Evolutionary conservation across 768 basidiomycete genomes (phyloP), one percentile per base, ranked within the genome.

Genomic region (Podaxis sp.): DNA sequence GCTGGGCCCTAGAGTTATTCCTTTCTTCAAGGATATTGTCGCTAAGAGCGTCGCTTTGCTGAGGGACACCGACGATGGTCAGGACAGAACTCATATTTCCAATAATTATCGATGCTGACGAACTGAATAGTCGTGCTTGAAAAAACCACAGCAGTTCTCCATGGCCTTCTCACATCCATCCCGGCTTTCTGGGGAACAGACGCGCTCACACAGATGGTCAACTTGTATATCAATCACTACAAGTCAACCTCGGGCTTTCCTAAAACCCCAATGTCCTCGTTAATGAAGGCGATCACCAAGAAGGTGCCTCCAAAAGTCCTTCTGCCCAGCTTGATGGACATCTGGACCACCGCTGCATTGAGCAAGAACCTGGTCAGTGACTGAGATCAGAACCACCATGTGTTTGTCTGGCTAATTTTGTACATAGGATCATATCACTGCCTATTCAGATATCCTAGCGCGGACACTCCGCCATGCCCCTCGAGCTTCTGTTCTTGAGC

Each of bases 1-100:
- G 51, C 83, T 98, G 22, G 94, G 93, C 0, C 93, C 96, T 11
- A 88, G 96, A 0, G 81, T 95, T 55, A 94, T 99, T 55, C 94
- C 96, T 4, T 82, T 86, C 74, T 89, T 97, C 75, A 85, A 85
- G 57, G 81, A 86, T 13, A 84, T 96, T 51, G 82, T 91, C 15
- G 74, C 84, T 4, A 80, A 87, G 58, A 85, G 85, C 62, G 75
- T 87, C 37, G 60, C 72, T 22, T 71, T 85, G 30, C 75, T 88
- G 51, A 80, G 77, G 20, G 79, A 82, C 46, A 72, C 70, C 26
- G 69, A 77, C 33, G 71, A 71, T 66, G 69, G 85, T 81, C 65
- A 44, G 68, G 66, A 59, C 24, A 30, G 2, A 52, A 17, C 44
- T 11, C 28, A 11, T 37, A 26, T 22, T 22, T 17, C 44, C 56